Percentiles rank a stretch among this genome's conserved stretches.
These are phyloP conservation scores for Gnomoniopsis smithogilvyi DNA, from an alignment of 2,329 filamentous ascomycete genomes.

Conservation along the genomic window DNA sequence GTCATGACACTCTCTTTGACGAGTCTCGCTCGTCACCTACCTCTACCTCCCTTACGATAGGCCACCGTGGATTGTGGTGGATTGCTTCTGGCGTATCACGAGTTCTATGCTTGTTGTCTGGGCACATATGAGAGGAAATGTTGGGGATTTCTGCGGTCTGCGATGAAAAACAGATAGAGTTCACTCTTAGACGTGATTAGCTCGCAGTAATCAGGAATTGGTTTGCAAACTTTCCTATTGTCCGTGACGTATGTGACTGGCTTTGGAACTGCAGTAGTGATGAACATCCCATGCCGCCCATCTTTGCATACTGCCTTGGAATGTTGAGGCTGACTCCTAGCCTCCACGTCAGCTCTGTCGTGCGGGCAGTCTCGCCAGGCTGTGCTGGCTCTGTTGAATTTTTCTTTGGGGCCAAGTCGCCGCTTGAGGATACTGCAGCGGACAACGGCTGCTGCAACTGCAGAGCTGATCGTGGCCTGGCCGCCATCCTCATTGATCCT, in stretches of 20 bases:
- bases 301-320: no score
- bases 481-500: no score
- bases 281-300: no score
- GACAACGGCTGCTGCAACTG: no score
- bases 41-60: slow-evolving; percentile 13
- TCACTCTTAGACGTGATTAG: slow-evolving; percentile 28
- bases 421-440: no score
- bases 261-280: neutral
- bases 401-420: no score
- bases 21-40: slow-evolving; percentile 16
- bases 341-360: no score
- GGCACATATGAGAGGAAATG: slow-evolving; percentile 29
- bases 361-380: no score
- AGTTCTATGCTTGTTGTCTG: slow-evolving; percentile 27
- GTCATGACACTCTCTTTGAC: slow-evolving; percentile 12
- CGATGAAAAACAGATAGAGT: slow-evolving; percentile 31
- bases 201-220: slow-evolving; percentile 20
- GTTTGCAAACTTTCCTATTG: neutral
- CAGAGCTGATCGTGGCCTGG: no score
- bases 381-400: no score
- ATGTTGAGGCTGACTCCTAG: no score
- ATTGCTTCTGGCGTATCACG: slow-evolving; percentile 20
- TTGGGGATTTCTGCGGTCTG: slow-evolving; percentile 27
- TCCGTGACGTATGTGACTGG: neutral
- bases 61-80: slow-evolving; percentile 23